These are phyloP conservation scores for Aureobasidium musti DNA, from an alignment of 2,329 filamentous ascomycete species.

Conservation along the genomic window DNA sequence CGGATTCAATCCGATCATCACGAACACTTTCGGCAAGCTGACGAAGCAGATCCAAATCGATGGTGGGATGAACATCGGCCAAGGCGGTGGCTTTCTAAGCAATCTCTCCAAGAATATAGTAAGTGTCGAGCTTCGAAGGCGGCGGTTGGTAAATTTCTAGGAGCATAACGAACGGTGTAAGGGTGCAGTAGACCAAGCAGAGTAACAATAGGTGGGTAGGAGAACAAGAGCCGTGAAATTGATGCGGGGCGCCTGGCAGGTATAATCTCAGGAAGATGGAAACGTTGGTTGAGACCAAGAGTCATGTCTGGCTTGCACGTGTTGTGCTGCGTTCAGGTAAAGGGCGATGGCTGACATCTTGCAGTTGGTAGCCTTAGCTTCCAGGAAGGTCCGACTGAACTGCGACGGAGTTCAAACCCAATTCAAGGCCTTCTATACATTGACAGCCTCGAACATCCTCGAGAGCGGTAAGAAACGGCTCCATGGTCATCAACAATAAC, in stretches of 20 bases:
- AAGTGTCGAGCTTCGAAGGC: conserved; percentile 21
- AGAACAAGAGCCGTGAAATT: background rate
- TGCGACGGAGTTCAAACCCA: background rate
- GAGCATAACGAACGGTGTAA: conserved; percentile 4
- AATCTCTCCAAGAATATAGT: conserved; percentile 29
- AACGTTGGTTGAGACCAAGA: background rate
- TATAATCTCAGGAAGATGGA: background rate
- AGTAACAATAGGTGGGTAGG: background rate
- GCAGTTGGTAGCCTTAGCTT: background rate
- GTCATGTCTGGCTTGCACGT: conserved; percentile 7
- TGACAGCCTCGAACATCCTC: background rate
- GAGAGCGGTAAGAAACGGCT: background rate
- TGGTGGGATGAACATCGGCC: conserved; percentile 19
- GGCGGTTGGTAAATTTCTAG: conserved; percentile 26
- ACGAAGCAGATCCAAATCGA: conserved; percentile 28
- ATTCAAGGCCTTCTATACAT: background rate
- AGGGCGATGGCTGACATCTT: background rate
- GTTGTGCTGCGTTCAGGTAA: conserved; percentile 7
- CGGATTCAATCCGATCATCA: conserved; percentile 3
- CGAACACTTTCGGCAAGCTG: conserved; percentile 21
- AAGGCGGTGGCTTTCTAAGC: conserved; percentile 13
- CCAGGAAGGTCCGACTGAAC: conserved; percentile 4
- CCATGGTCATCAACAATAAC: background rate
- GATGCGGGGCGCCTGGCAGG: conserved; percentile 10
- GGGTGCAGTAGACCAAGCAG: background rate